These are phyloP conservation scores for Coriaria nepalensis DNA, from an alignment of 306 rosid species.

Conservation along the genomic window DNA sequence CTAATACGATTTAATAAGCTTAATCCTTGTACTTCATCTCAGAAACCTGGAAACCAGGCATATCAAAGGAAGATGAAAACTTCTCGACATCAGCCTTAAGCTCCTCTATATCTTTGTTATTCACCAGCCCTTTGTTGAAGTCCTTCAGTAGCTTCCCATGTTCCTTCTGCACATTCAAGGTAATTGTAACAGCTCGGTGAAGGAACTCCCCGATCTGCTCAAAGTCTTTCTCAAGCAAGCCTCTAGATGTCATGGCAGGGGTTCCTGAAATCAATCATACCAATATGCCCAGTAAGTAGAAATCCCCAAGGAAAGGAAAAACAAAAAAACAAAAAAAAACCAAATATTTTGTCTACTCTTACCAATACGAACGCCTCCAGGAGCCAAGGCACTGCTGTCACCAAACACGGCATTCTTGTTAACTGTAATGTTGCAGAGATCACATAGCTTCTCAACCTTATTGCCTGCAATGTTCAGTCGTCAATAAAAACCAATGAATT, in stretches of 20 bases:
- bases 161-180: slow-evolving; percentile 66
- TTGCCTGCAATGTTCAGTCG: slow-evolving; percentile 37
- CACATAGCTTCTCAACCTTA: slow-evolving; percentile 97
- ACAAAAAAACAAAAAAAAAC: not conserved
- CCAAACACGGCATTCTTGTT: slow-evolving; percentile 95
- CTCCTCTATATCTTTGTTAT: slow-evolving; percentile 64
- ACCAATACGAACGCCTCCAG: slow-evolving; percentile 93
- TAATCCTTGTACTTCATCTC: slow-evolving; percentile 89
- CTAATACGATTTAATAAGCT: slow-evolving; percentile 1
- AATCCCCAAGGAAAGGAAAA: too few relatives aligned
- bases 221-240: slow-evolving; percentile 83
- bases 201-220: slow-evolving; percentile 91
- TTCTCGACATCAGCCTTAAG: slow-evolving; percentile 87
- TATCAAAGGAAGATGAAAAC: slow-evolving; percentile 58
- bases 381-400: slow-evolving; percentile 97
- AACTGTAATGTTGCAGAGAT: slow-evolving; percentile 77
- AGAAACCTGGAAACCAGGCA: slow-evolving; percentile 72
- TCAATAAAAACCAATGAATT: not conserved
- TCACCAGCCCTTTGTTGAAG: slow-evolving; percentile 82
- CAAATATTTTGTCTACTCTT: slow-evolving; percentile 13
- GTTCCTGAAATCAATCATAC: slow-evolving; percentile 39
- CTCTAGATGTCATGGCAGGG: slow-evolving; percentile 96
- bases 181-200: slow-evolving; percentile 67
- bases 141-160: slow-evolving; percentile 81
- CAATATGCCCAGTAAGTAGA: not conserved